phyloP scores from a whole-genome alignment of 352 stramenopile genomes.

The Aphanomyces euteiches region DNA sequence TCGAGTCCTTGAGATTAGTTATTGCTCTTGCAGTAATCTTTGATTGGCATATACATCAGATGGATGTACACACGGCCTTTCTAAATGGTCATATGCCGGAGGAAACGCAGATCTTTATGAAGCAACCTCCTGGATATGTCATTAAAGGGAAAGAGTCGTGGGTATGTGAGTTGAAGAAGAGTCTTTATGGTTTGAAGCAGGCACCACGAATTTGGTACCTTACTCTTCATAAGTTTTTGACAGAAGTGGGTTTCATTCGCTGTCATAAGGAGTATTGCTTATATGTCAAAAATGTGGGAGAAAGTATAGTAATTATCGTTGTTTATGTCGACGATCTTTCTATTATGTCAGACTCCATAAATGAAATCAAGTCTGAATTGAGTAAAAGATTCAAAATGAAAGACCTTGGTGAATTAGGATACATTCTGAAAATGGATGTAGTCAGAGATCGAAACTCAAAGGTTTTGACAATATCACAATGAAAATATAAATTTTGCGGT shows the following conservation, averaged over 20 bases:
- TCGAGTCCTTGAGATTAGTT: constrained; percentile 6
- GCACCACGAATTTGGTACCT: not conserved
- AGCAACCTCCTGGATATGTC: constrained; percentile 1
- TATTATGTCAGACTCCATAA: not conserved
- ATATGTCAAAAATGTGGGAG: not conserved
- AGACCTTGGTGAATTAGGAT: constrained; percentile 6
- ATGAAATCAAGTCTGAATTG: constrained; percentile 31
- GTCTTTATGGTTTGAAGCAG: too few species aligned
- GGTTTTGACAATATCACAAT: not conserved
- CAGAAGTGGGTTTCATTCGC: not conserved
- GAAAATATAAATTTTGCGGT: too few species aligned
- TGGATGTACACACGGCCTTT: too few species aligned
- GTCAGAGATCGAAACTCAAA: not conserved
- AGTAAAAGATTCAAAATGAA: constrained; percentile 40
- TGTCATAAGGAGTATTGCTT: constrained; percentile 1
- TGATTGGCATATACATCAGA: constrained; percentile 2
- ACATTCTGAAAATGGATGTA: constrained; percentile 34
- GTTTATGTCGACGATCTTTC: too few species aligned
- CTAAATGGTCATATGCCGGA: not conserved
- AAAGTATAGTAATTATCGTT: not conserved
- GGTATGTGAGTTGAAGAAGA: not conserved
- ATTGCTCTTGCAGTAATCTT: not conserved
- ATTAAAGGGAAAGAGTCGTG: not conserved
- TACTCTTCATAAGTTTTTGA: not conserved
- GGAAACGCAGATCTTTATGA: not conserved